A percentile compares a stretch with the other conserved stretches of the same genome.
Conservation (phyloP, 352 stramenopile species). For the Hyaloperonospora arabidopsidis region DNA sequence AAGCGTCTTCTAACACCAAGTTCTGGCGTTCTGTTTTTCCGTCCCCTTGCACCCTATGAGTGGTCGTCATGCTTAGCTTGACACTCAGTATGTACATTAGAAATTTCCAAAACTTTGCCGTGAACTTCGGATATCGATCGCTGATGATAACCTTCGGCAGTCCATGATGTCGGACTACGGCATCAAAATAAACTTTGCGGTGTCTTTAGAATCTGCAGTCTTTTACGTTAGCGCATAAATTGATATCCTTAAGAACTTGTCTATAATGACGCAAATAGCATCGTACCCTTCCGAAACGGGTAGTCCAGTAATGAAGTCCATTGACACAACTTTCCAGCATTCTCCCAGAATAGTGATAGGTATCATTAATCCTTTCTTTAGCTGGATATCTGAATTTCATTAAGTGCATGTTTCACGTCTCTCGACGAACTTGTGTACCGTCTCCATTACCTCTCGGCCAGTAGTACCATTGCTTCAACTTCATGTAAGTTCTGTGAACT, state of each 20-base stretch:
- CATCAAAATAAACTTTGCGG: background rate
- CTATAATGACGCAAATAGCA: background rate
- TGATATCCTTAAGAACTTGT: background rate
- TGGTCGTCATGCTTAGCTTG: background rate
- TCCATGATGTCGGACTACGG: background rate
- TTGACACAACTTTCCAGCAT: constrained; percentile 5
- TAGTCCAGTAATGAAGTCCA: constrained; percentile 26
- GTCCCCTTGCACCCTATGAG: background rate
- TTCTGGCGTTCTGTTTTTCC: constrained; percentile 10
- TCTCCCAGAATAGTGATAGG: background rate
- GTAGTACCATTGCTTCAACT: constrained; percentile 12
- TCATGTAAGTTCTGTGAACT: constrained; percentile 10
- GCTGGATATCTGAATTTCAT: background rate
- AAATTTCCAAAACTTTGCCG: background rate
- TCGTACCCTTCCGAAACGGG: constrained; percentile 4
- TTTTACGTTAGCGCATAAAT: background rate
- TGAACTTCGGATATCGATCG: constrained; percentile 6
- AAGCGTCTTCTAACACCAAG: constrained; percentile 14
- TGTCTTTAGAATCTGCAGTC: background rate
- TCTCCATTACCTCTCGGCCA: constrained; percentile 1
- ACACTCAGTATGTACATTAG: background rate
- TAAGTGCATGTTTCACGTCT: constrained; percentile 5
- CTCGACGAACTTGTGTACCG: background rate
- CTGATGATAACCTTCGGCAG: background rate
- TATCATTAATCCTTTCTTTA: constrained; percentile 2